A percentile compares a stretch with the other conserved stretches of the same genome.
Conservation (phyloP, 1,284 basidiomycete species). For the Cutaneotrichosporon sp. region DNA sequence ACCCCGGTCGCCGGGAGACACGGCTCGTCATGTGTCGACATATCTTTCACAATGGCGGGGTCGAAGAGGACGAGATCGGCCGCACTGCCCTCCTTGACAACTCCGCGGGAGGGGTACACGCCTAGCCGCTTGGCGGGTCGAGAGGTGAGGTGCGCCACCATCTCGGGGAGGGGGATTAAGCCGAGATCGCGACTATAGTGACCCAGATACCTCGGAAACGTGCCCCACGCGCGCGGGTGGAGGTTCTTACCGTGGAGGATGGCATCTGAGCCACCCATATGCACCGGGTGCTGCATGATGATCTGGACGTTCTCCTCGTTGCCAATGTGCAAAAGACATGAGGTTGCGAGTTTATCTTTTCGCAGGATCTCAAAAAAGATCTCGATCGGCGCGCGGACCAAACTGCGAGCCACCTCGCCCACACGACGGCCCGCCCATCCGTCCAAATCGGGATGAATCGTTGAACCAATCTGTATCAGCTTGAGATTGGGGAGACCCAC, state of each 20-base stretch:
- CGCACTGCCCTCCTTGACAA: constrained; percentile 36
- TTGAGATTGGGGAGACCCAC: constrained; percentile 21
- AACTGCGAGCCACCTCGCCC: constrained; percentile 27
- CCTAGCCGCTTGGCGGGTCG: constrained; percentile 47
- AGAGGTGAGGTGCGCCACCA: constrained; percentile 49
- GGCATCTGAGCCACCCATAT: constrained; percentile 46
- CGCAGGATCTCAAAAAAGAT: constrained; percentile 44
- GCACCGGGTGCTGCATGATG: constrained; percentile 46
- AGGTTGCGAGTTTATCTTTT: constrained; percentile 45
- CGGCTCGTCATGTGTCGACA: constrained; percentile 41
- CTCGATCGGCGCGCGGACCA: constrained; percentile 28
- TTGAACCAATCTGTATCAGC: constrained; percentile 33
- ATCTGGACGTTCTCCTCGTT: constrained; percentile 49
- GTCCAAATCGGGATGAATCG: constrained; percentile 29
- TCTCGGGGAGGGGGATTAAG: constrained; percentile 33
- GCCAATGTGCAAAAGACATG: constrained; percentile 49
- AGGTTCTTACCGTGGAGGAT: constrained; percentile 42
- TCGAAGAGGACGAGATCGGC: constrained; percentile 51
- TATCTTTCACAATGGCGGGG: constrained; percentile 38
- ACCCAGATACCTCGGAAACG: constrained; percentile 44
- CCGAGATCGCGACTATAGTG: constrained; percentile 43
- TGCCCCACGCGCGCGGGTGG: constrained; percentile 46
- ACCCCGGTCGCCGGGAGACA: constrained; percentile 35
- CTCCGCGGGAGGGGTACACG: constrained; percentile 43
- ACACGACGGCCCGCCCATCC: constrained; percentile 32